A percentile compares a stretch with the other conserved stretches of the same genome.
These are phyloP conservation scores for Hypoxylon crocopeplum DNA, from an alignment of 495 filamentous ascomycete genomes.

Conservation along the genomic window DNA sequence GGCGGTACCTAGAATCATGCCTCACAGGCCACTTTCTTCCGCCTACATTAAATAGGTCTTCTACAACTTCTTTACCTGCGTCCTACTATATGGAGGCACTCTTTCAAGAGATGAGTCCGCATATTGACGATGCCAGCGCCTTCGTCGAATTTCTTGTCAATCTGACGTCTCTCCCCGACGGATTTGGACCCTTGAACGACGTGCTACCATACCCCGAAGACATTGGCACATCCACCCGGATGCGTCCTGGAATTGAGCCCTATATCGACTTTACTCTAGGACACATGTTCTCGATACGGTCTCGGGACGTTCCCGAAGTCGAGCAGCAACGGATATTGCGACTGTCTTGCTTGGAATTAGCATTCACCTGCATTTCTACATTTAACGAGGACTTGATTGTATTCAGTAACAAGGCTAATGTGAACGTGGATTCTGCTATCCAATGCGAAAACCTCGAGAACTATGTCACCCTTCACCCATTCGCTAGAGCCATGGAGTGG, in stretches of 20 bases:
- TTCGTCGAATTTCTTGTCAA: slow-evolving; percentile 77
- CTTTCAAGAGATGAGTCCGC: slow-evolving; percentile 66
- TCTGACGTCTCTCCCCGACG: slow-evolving; percentile 67
- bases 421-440: slow-evolving; percentile 75
- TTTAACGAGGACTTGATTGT: slow-evolving; percentile 94
- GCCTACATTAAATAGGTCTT: slow-evolving; percentile 35
- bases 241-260: slow-evolving; percentile 80
- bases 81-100: slow-evolving; percentile 59
- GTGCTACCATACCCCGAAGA: slow-evolving; percentile 85
- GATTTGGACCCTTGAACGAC: slow-evolving; percentile 68
- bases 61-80: slow-evolving; percentile 33
- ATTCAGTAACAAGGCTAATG: slow-evolving; percentile 74
- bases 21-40: slow-evolving; percentile 61
- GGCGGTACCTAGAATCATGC: slow-evolving; percentile 75
- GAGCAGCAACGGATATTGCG: slow-evolving; percentile 72
- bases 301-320: slow-evolving; percentile 64
- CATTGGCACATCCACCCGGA: slow-evolving; percentile 78
- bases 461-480: slow-evolving; percentile 89
- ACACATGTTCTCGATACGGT: slow-evolving; percentile 68
- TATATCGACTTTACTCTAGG: slow-evolving; percentile 91
- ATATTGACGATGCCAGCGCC: slow-evolving; percentile 81
- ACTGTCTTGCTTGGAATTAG: slow-evolving; percentile 80
- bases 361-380: slow-evolving; percentile 71
- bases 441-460: slow-evolving; percentile 70
- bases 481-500: slow-evolving; percentile 94